Base-by-base conservation (phyloP, 2,329 filamentous ascomycete genomes). In the Metarhizium humberi region DNA sequence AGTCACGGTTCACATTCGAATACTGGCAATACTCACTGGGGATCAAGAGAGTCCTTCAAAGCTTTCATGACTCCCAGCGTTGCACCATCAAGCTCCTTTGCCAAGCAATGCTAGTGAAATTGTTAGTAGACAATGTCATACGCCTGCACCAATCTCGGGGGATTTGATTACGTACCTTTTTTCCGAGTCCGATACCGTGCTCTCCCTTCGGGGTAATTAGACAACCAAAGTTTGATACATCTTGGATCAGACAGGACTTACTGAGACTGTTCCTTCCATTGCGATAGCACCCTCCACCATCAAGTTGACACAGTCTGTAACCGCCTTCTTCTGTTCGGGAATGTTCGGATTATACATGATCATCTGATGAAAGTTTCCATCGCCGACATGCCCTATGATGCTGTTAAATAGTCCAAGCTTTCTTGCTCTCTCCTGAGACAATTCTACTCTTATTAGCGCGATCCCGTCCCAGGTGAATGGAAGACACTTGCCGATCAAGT, bases 331-430 rank as follows among this genome's bases (percentile, higher is more conserved):
- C 56, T 88, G 78, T 4, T 73, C 71, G 3, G 82, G 76, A 57
- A 80, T 82, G 66, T 84, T 82, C 0, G 67, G 65, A 38, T 65
- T 60, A 54, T 66, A 67, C 58, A 65, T 65, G 50, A 68, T 61
- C 67, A 73, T 71, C 77, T 82, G 76, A 63, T 90, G 86, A 63
- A 89, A 89, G 63, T 89, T 89, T 20, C 86, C 86, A 66, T 90
- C 86, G 2, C 86, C 86, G 1, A 88, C 86, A 65, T 90, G 86
- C 0, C 86, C 86, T 29, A 87, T 77, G n/a, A 89, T 87, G 45
- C 78, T 80, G 25, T 78, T 83, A 43, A 84, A 74, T 2, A 91
- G 70, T 0, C 84, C 84, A 34, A 82, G 82, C 60, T 78, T 75
- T 8, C 72, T 75, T 48, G 88, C 84, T 60, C 87, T 80, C 25